These are phyloP conservation scores for Paraphysoderma sedebokerense DNA, from an alignment of 371 early-diverging fungal genomes.

Conservation along the genomic window DNA sequence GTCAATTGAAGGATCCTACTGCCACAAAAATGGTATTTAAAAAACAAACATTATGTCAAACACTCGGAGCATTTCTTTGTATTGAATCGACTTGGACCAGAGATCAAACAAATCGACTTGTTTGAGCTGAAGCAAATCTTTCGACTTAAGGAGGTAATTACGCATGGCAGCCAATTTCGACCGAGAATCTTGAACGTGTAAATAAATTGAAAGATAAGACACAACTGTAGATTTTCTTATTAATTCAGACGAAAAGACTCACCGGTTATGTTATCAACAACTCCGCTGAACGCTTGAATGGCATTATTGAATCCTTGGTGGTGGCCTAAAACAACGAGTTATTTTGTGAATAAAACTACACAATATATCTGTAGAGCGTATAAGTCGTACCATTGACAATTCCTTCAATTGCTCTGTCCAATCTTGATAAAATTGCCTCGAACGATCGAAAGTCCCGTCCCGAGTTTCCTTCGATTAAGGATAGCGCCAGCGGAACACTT, in stretches of 20 bases:
- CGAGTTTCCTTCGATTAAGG: slow-evolving; percentile 1
- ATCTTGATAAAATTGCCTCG: neutral
- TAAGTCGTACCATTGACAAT: slow-evolving; percentile 4
- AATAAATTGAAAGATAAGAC: neutral
- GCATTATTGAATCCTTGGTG: slow-evolving; percentile 2
- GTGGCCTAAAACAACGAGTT: neutral
- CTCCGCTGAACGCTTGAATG: slow-evolving; percentile 2
- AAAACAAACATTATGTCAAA: slow-evolving; percentile 3
- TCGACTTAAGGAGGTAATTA: neutral
- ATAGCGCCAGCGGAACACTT: slow-evolving; percentile 2
- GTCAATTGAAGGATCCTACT: too few relatives aligned
- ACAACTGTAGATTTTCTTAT: neutral
- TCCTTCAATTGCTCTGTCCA: slow-evolving; percentile 5
- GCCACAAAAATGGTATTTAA: too few relatives aligned
- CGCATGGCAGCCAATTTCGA: neutral
- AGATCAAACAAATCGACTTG: slow-evolving; percentile 3
- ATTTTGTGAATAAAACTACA: too few relatives aligned
- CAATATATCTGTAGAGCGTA: neutral
- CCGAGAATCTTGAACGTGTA: neutral
- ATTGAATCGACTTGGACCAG: slow-evolving; percentile 4
- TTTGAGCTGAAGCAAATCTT: slow-evolving; percentile 4
- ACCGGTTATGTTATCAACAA: slow-evolving; percentile 2
- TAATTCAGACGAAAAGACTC: neutral
- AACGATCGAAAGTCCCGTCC: slow-evolving; percentile 2
- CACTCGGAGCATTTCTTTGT: slow-evolving; percentile 8